A percentile compares a stretch with the other conserved stretches of the same genome.
Conservation (phyloP, 495 filamentous ascomycete species). For the Saxispiralis lemnorum region DNA sequence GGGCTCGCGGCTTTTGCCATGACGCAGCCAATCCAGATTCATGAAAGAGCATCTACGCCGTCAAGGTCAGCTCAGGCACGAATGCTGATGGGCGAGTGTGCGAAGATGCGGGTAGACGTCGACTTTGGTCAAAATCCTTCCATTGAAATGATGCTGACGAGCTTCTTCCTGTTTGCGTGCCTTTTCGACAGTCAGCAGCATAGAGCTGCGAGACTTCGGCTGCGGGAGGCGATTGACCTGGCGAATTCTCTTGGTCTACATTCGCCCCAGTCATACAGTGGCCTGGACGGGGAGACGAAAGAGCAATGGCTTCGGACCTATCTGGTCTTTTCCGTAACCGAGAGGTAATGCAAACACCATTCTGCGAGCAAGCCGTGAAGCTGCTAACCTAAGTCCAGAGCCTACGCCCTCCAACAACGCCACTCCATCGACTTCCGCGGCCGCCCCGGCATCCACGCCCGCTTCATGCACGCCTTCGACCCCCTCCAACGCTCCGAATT, state of each 20-base stretch:
- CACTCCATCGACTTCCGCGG: conserved; percentile 2
- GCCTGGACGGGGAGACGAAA: neutral
- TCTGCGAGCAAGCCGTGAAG: no score
- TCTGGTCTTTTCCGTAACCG: neutral
- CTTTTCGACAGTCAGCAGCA: neutral
- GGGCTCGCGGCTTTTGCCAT: neutral
- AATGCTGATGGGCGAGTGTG: conserved; percentile 2
- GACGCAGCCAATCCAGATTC: conserved; percentile 2
- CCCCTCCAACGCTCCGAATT: neutral
- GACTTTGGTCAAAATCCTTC: conserved; percentile 1
- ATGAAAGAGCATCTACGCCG: neutral
- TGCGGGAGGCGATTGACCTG: conserved; percentile 1
- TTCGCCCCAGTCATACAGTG: neutral
- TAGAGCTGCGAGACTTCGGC: neutral
- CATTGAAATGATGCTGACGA: conserved; percentile 2
- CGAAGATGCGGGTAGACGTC: neutral
- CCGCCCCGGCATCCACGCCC: neutral
- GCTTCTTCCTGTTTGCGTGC: conserved; percentile 1
- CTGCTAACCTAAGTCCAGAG: neutral
- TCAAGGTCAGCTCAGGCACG: neutral
- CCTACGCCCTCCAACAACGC: conserved; percentile 1
- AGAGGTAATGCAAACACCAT: neutral
- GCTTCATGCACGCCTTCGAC: neutral
- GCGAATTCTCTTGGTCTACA: neutral
- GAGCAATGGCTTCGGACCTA: neutral